Evolutionary conservation across 495 filamentous ascomycete species (phyloP), one percentile per base, ranked within the genome.

Genomic region (Trichoderma reesei): DNA sequence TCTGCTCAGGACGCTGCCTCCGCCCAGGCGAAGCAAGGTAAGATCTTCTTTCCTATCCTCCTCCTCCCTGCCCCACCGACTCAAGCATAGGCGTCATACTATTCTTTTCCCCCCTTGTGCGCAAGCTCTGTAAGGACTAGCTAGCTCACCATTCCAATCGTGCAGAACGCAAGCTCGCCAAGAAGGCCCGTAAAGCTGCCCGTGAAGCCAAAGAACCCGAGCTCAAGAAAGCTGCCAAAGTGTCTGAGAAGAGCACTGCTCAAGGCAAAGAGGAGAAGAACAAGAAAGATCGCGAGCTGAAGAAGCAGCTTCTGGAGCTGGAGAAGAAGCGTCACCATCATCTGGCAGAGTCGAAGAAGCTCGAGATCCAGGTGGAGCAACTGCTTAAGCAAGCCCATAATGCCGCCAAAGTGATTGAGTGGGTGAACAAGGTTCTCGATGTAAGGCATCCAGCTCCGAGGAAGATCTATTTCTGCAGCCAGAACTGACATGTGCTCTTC

Each of bases 291-390:
- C 6, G 11, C 6, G 6, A 7, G 38, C 38, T 34, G 13, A 26
- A 56, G 31, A 33, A 14, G 18, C 20, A 56, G 6, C 26, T 13
- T 16, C 51, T 56, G 26, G 14, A 33, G 26, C 4, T 33, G 4
- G 51, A 56, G 31, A 56, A 33, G 20, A 56, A 56, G 51, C 51
- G 51, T 34, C 20, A 33, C 10, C 20, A 56, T 1, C 13, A 10
- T 14, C 34, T 56, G 8, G 20, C 20, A 10, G 11, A 34, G 9
- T 56, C 51, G 9, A 56, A 33, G 20, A 73, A 71, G 63, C 60
- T 70, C 62, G 73, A 77, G 64, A 70, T 72, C 65, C 69, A 72
- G 65, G 66, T 48, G 33, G 70, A 66, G 54, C 70, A 67, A 33
- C 31, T 71, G 48, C 66, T 64, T 34, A 46, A 63, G 26, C 72